These are phyloP conservation scores for Termitomyces sp. DNA, from an alignment of 768 basidiomycete genomes.

Conservation along the genomic window DNA sequence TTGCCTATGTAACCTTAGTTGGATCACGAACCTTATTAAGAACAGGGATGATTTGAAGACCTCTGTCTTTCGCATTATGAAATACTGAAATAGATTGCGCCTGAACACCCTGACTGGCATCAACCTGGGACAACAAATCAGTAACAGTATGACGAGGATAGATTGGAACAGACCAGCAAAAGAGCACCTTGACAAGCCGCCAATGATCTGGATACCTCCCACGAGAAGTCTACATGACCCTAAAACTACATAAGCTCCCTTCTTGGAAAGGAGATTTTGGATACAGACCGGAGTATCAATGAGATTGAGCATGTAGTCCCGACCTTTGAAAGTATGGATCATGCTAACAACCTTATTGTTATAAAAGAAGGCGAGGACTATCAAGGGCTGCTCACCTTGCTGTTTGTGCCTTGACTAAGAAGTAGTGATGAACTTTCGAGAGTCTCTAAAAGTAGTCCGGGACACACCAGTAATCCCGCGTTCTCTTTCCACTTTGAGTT, in stretches of 20 bases:
- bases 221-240: constrained; percentile 98
- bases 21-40: constrained; percentile 70
- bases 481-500: constrained; percentile 94
- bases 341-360: constrained; percentile 46
- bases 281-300: constrained; percentile 86
- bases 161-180: constrained; percentile 34
- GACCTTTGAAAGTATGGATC: constrained; percentile 56
- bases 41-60: constrained; percentile 81
- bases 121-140: constrained; percentile 60
- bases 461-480: constrained; percentile 84
- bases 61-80: constrained; percentile 78
- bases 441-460: background rate
- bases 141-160: background rate
- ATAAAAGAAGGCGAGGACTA: constrained; percentile 1
- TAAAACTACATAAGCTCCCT: constrained; percentile 17
- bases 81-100: constrained; percentile 96
- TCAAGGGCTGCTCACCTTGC: constrained; percentile 50
- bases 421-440: background rate
- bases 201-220: constrained; percentile 91
- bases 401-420: constrained; percentile 89
- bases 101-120: constrained; percentile 97
- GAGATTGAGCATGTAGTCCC: constrained; percentile 76
- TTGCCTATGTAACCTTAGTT: background rate
- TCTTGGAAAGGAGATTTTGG: background rate
- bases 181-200: constrained; percentile 91